A percentile compares a stretch with the other conserved stretches of the same genome.
Conservation (phyloP, 768 basidiomycete genomes). For the Leccinum broughii region DNA sequence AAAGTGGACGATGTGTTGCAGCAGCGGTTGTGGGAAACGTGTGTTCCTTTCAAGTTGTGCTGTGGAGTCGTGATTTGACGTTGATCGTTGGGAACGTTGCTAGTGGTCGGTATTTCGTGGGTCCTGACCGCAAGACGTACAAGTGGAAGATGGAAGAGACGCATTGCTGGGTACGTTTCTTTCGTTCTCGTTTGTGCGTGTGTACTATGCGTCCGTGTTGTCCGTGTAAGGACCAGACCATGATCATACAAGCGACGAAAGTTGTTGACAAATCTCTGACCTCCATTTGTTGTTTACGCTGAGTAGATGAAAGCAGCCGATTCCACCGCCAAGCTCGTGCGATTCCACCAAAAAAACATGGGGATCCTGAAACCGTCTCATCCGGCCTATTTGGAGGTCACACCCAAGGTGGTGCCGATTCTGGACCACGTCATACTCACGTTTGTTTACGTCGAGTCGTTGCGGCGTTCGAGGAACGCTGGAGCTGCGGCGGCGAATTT, state of each 20-base stretch:
- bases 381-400: constrained; percentile 26
- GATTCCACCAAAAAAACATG: constrained; percentile 26
- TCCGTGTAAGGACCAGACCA: too few relatives aligned
- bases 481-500: too few relatives aligned
- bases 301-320: constrained; percentile 21
- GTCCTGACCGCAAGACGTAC: constrained; percentile 31
- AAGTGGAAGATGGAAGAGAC: constrained; percentile 33
- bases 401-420: constrained; percentile 16
- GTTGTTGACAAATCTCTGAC: background rate
- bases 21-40: constrained; percentile 20
- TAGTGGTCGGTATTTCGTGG: constrained; percentile 35
- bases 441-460: constrained; percentile 22
- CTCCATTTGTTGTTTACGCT: background rate
- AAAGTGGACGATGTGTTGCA: constrained; percentile 14
- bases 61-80: background rate
- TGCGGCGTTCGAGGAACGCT: constrained; percentile 9
- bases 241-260: background rate
- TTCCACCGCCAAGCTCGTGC: constrained; percentile 19
- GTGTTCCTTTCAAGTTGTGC: background rate
- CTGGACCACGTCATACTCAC: constrained; percentile 31
- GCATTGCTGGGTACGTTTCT: constrained; percentile 29
- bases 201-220: too few relatives aligned
- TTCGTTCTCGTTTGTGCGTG: background rate
- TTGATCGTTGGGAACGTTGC: background rate
- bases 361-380: constrained; percentile 21